Evolutionary conservation across 768 basidiomycete species (phyloP).

Genomic region (Trametes meyenii): DNA sequence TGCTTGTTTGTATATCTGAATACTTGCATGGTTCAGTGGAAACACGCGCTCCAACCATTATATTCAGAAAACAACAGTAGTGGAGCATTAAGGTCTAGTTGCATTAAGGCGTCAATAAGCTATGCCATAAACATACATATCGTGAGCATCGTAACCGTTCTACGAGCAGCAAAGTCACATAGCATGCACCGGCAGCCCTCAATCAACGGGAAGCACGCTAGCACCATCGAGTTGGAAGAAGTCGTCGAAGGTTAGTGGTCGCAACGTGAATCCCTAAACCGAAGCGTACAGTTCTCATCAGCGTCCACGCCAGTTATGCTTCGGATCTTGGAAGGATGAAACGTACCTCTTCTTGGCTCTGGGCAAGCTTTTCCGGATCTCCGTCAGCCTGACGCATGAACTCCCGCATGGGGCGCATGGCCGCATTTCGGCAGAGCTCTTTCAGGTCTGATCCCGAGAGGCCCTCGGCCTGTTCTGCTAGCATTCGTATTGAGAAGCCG

Average conservation of each 20-base stretch:
- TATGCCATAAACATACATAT: slow-evolving; percentile 13
- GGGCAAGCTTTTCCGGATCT: slow-evolving; percentile 52
- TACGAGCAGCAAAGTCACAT: not conserved
- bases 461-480: slow-evolving; percentile 74
- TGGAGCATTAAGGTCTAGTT: not conserved
- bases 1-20: too few relatives aligned
- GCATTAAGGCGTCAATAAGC: slow-evolving; percentile 6
- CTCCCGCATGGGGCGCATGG: slow-evolving; percentile 90
- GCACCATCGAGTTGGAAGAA: slow-evolving; percentile 53
- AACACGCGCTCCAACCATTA: slow-evolving; percentile 44
- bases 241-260: slow-evolving; percentile 71
- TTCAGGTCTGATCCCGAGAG: slow-evolving; percentile 89
- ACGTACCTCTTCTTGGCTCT: slow-evolving; percentile 48
- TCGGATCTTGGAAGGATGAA: not conserved
- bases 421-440: slow-evolving; percentile 91
- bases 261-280: slow-evolving; percentile 76
- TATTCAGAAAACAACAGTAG: slow-evolving; percentile 31
- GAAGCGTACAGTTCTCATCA: not conserved
- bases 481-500: slow-evolving; percentile 57
- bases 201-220: slow-evolving; percentile 25
- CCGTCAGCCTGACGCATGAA: slow-evolving; percentile 61
- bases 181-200: not conserved
- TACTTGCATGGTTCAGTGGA: too few relatives aligned
- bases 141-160: slow-evolving; percentile 5
- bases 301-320: not conserved